Evolutionary conservation across 108 stramenopile genomes (phyloP).

Genomic region (Nitzschia palea): DNA sequence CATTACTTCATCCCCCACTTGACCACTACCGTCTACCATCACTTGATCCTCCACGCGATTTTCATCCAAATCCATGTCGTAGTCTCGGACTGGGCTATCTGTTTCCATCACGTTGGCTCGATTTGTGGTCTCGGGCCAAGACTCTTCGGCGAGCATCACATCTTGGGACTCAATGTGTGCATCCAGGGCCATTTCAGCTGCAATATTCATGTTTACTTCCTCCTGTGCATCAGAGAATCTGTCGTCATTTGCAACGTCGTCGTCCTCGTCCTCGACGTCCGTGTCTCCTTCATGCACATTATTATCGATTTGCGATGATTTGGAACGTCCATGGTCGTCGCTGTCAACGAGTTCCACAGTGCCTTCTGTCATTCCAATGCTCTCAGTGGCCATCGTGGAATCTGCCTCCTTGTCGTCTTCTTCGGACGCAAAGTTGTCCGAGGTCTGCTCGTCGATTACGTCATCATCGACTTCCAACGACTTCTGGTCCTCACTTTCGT

Average conservation of each 20-base stretch:
- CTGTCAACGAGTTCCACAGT: neutral
- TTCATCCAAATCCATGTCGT: neutral
- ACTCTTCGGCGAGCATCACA: neutral
- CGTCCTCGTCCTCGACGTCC: neutral
- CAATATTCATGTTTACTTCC: neutral
- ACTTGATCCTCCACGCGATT: neutral
- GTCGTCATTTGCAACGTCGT: neutral
- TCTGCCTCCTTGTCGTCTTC: neutral
- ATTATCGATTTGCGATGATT: neutral
- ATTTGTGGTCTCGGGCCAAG: neutral
- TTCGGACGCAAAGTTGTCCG: slow-evolving; percentile 5
- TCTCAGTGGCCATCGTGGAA: slow-evolving; percentile 1
- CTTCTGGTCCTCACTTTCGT: too few species aligned
- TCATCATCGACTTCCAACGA: neutral
- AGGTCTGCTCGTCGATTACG: neutral
- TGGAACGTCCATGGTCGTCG: neutral
- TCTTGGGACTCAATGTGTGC: neutral
- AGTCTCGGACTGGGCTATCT: neutral
- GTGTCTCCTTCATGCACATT: neutral
- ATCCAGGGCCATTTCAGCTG: neutral
- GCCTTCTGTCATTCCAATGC: neutral
- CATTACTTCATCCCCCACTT: neutral
- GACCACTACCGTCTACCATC: neutral
- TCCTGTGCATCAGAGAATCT: neutral
- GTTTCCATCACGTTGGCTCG: neutral